phyloP scores from a whole-genome alignment of 2,329 filamentous ascomycete species.

The Hypoxylon sp. region DNA sequence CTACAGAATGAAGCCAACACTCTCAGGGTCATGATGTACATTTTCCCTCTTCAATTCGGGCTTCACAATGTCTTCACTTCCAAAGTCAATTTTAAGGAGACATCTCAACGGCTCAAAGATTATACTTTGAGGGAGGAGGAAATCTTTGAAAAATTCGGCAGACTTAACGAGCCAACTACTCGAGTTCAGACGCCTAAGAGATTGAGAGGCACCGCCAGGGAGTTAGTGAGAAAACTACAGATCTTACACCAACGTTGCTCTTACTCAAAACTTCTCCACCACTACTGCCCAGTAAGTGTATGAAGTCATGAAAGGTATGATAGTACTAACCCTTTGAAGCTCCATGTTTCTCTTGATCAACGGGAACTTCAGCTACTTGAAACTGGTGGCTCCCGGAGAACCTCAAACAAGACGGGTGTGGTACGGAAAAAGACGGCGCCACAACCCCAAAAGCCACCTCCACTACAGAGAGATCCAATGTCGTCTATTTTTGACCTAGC shows the following conservation, averaged over 20 bases:
- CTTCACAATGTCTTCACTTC: slow-evolving; percentile 94
- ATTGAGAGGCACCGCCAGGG: slow-evolving; percentile 73
- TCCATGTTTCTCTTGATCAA: slow-evolving; percentile 35
- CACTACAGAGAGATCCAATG: slow-evolving; percentile 58
- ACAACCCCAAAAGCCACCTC: slow-evolving; percentile 43
- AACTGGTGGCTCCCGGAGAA: slow-evolving; percentile 20
- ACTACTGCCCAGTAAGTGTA: slow-evolving; percentile 78
- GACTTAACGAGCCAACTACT: slow-evolving; percentile 46
- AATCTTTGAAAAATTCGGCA: slow-evolving; percentile 65
- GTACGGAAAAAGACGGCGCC: slow-evolving; percentile 34
- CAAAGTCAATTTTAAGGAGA: slow-evolving; percentile 73
- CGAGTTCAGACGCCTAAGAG: slow-evolving; percentile 70
- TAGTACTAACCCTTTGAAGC: slow-evolving; percentile 36
- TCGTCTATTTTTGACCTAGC: slow-evolving; percentile 75
- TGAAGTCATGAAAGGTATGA: neutral
- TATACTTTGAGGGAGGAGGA: slow-evolving; percentile 90
- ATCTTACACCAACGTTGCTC: slow-evolving; percentile 80
- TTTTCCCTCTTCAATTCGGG: slow-evolving; percentile 92
- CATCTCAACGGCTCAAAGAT: slow-evolving; percentile 82
- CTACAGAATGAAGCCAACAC: slow-evolving; percentile 66
- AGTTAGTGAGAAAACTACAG: slow-evolving; percentile 78
- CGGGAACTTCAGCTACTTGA: slow-evolving; percentile 25
- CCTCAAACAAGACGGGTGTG: slow-evolving; percentile 34
- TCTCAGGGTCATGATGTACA: slow-evolving; percentile 85
- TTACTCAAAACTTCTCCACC: slow-evolving; percentile 81